These are phyloP conservation scores for Hymenotorrendiella dingleyae DNA, from an alignment of 2,329 filamentous ascomycete genomes.

Conservation along the genomic window DNA sequence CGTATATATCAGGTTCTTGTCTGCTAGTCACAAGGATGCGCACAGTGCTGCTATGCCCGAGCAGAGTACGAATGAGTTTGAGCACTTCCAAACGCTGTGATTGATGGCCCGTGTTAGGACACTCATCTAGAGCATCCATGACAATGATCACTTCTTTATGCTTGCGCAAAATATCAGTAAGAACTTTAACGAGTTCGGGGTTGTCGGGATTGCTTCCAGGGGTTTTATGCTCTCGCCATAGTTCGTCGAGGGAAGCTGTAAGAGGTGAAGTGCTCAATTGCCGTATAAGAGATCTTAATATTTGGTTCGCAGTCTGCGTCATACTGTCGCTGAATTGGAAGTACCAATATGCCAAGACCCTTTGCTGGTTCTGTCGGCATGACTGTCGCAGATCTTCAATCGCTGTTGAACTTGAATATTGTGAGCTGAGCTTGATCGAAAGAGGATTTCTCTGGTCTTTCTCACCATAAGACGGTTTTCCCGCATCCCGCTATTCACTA, in stretches of 20 bases:
- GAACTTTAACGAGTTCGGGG: background rate
- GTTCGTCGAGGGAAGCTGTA: background rate
- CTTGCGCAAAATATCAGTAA: background rate
- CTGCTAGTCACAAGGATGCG: constrained; percentile 20
- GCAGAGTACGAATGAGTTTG: background rate
- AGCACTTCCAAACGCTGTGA: background rate
- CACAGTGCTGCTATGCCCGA: background rate
- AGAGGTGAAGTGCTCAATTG: background rate
- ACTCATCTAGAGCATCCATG: constrained; percentile 1
- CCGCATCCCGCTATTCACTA: constrained; percentile 3
- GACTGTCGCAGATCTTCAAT: constrained; percentile 4
- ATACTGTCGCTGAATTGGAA: constrained; percentile 5
- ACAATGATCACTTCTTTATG: background rate
- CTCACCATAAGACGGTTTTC: constrained; percentile 4
- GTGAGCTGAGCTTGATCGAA: background rate
- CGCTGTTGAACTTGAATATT: constrained; percentile 3
- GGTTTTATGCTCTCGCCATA: background rate
- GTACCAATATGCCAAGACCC: constrained; percentile 3
- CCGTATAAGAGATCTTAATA: background rate
- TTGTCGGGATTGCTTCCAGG: background rate
- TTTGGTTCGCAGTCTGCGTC: constrained; percentile 1
- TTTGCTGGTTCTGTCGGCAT: background rate
- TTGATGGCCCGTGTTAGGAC: background rate
- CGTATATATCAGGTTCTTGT: constrained; percentile 25
- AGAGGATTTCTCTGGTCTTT: background rate